These are phyloP conservation scores for Agaricales sp. DNA, from an alignment of 1,284 basidiomycete species.

Conservation along the genomic window DNA sequence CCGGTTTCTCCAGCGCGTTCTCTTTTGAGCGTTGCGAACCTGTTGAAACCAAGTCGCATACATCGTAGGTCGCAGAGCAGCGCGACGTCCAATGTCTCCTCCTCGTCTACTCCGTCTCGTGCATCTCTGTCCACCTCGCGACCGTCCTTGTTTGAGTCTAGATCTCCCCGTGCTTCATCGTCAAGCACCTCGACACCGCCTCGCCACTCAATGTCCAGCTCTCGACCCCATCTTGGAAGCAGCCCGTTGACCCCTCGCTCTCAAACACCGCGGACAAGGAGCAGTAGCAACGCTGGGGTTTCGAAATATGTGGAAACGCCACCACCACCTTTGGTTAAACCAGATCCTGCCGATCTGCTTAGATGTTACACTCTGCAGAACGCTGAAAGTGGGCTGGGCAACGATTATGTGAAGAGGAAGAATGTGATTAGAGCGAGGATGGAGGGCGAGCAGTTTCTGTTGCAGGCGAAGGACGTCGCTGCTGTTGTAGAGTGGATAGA, in stretches of 20 bases:
- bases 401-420: slow-evolving; percentile 89
- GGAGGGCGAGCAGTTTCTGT: slow-evolving; percentile 93
- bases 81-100: slow-evolving; percentile 18
- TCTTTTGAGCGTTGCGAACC: background rate
- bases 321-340: slow-evolving; percentile 11
- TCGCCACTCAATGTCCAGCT: slow-evolving; percentile 5
- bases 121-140: slow-evolving; percentile 27
- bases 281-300: background rate
- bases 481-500: slow-evolving; percentile 96
- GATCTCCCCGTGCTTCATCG: slow-evolving; percentile 1
- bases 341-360: slow-evolving; percentile 38
- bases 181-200: slow-evolving; percentile 9
- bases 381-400: slow-evolving; percentile 89
- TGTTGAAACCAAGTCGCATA: background rate
- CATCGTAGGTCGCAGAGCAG: slow-evolving; percentile 7
- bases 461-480: slow-evolving; percentile 82
- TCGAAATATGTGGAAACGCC: background rate
- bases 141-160: slow-evolving; percentile 12
- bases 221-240: background rate
- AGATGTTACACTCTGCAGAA: slow-evolving; percentile 76
- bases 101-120: slow-evolving; percentile 17
- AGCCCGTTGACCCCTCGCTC: background rate
- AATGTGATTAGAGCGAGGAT: slow-evolving; percentile 92
- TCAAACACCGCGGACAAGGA: background rate
- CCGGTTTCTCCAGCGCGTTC: slow-evolving; percentile 3